Conservation (phyloP, 805 yeast genomes). For the Metschnikowia drakensbergensis region DNA sequence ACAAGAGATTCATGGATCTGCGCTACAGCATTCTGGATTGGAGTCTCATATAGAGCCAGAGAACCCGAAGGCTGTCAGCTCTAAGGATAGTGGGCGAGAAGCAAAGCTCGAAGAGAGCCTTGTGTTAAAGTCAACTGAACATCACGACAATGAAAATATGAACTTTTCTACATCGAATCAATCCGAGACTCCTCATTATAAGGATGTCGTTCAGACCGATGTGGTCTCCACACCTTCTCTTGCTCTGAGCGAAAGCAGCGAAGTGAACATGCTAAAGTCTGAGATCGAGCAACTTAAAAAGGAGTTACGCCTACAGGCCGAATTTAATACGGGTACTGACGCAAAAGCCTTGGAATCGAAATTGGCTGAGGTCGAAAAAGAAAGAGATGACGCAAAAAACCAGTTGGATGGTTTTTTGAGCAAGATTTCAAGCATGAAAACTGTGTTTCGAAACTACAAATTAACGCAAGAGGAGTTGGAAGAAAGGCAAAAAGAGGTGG, state of each 20-base stretch:
- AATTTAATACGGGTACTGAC: neutral
- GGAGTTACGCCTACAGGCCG: neutral
- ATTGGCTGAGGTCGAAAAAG: constrained; percentile 25
- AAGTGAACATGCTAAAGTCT: neutral
- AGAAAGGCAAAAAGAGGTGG: constrained; percentile 16
- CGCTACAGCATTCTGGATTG: neutral
- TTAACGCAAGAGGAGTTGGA: constrained; percentile 63
- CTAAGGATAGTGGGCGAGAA: neutral
- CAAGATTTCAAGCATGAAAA: constrained; percentile 68
- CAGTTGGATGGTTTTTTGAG: constrained; percentile 61
- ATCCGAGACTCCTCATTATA: neutral
- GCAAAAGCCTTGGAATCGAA: neutral
- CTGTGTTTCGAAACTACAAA: constrained; percentile 68
- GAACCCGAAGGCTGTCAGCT: neutral
- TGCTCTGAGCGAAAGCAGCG: neutral
- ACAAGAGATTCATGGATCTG: neutral
- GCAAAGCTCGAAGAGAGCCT: neutral
- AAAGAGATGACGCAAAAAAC: constrained; percentile 53
- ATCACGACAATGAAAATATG: neutral
- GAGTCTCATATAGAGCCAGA: neutral
- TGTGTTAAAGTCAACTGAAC: neutral
- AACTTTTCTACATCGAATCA: neutral
- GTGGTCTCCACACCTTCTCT: neutral
- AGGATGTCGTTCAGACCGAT: neutral
- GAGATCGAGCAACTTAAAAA: constrained; percentile 3